Percentiles rank a stretch among this genome's conserved stretches.
Evolutionary conservation across 345 rosid genomes (phyloP).

Genomic region (Ceriops tagal): DNA sequence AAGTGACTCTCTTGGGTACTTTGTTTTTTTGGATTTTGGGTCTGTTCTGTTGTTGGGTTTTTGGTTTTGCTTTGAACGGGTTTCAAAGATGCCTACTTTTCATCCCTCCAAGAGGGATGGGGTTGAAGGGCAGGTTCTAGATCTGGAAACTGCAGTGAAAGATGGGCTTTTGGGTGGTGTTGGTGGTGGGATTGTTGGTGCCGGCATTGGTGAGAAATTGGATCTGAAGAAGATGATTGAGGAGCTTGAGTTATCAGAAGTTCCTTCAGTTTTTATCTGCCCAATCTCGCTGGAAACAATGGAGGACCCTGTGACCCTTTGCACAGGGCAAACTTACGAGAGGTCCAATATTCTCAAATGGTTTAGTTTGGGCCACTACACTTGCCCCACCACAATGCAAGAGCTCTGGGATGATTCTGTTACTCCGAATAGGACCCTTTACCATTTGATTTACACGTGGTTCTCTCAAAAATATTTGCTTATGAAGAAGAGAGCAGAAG

Average conservation of each 20-base stretch:
- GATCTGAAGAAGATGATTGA: constrained; percentile 65
- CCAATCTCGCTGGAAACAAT: constrained; percentile 76
- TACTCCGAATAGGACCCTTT: constrained; percentile 59
- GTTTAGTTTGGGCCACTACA: constrained; percentile 59
- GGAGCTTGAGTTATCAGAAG: constrained; percentile 51
- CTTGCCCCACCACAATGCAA: constrained; percentile 78
- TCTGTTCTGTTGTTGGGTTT: constrained; percentile 7
- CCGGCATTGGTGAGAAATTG: constrained; percentile 37
- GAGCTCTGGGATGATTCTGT: constrained; percentile 69
- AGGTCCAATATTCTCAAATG: constrained; percentile 64
- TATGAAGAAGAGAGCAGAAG: constrained; percentile 61
- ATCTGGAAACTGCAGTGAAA: constrained; percentile 64
- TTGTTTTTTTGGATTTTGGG: constrained; percentile 6
- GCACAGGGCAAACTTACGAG: constrained; percentile 79
- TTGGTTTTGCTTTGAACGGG: background rate
- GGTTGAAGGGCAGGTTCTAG: constrained; percentile 50
- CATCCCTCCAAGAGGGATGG: constrained; percentile 41
- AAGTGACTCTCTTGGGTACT: constrained; percentile 15
- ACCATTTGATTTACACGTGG: constrained; percentile 60
- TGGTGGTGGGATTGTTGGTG: constrained; percentile 31
- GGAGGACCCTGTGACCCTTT: constrained; percentile 73
- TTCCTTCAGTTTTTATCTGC: constrained; percentile 65
- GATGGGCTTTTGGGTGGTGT: constrained; percentile 57
- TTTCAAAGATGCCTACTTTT: constrained; percentile 51
- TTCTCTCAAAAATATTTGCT: constrained; percentile 55